phyloP scores from a whole-genome alignment of 345 rosid genomes.

The Eutrema heterophyllum region DNA sequence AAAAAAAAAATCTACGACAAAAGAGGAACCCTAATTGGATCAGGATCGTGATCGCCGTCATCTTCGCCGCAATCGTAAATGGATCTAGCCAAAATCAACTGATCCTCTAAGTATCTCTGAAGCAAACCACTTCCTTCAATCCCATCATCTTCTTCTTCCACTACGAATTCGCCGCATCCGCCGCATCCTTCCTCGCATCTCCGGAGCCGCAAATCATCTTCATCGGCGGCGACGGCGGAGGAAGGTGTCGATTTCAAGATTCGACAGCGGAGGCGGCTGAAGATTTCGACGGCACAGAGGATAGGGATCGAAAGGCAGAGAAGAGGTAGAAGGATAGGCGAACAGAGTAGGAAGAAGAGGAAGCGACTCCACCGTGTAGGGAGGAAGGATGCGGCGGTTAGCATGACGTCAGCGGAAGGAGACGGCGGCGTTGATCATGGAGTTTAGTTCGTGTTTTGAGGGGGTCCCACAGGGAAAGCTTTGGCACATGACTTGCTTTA shows the following conservation, averaged over 20 bases:
- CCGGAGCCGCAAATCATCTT: constrained; percentile 37
- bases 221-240: constrained; percentile 18
- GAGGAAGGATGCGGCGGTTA: constrained; percentile 41
- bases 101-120: constrained; percentile 68
- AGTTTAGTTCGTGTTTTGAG: not conserved
- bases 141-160: constrained; percentile 21
- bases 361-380: constrained; percentile 45
- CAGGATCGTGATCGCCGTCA: constrained; percentile 17
- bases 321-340: constrained; percentile 55
- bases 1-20: constrained; percentile 26
- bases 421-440: not conserved
- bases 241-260: constrained; percentile 1
- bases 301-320: constrained; percentile 49
- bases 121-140: constrained; percentile 40
- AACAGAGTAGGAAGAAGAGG: constrained; percentile 45
- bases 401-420: constrained; percentile 31
- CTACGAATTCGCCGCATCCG: constrained; percentile 20
- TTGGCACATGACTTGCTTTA: constrained; percentile 11
- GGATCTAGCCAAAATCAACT: constrained; percentile 47
- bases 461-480: constrained; percentile 4
- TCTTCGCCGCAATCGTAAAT: constrained; percentile 46
- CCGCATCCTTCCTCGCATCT: constrained; percentile 51
- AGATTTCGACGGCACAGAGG: constrained; percentile 47
- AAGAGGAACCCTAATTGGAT: constrained; percentile 37
- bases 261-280: constrained; percentile 30